Base-by-base conservation (phyloP, 805 yeast species). In the Crinitomyces ghanaensis region DNA sequence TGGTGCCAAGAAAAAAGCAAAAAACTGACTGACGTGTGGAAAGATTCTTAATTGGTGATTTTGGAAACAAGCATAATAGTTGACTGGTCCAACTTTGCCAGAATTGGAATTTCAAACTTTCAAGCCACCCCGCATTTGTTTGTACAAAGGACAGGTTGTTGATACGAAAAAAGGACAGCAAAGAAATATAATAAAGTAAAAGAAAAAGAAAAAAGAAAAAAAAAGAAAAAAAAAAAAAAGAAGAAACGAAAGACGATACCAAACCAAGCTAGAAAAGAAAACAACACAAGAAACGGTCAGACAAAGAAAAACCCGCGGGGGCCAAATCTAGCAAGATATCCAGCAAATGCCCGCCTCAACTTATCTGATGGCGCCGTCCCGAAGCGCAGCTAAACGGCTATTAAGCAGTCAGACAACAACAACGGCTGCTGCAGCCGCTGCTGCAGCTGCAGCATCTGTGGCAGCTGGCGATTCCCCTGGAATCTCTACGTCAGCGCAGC, bases 371-470 rank as follows among this genome's bases (percentile, higher is more conserved):
- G 30, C 30, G 8, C n/a, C n/a, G n/a, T n/a, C n/a, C n/a, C n/a
- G n/a, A n/a, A 28, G n/a, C 16, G 17, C 15, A 11, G 28, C 28
- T 25, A 25, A 11, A 14, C n/a, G n/a, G n/a, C n/a, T n/a, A n/a
- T n/a, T n/a, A n/a, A n/a, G n/a, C n/a, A n/a, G n/a, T n/a, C n/a
- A n/a, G n/a, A n/a, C n/a, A n/a, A n/a, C n/a, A n/a, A n/a, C n/a
- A n/a, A n/a, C n/a, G n/a, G 14, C 16, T 7, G 8, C 7, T 5
- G 28, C 28, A 26, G 28, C 28, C 28, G 21, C 19, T 6, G 13
- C 34, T 4, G 34, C 27, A 12, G 30, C 30, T 4, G 25, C 34
- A 11, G 34, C 18, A 17, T 31, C 34, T 13, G 34, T 31, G 4
- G 13, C 34, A 7, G 26, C 34, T 17, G 14, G 17, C 14, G 17